Evolutionary conservation across 345 rosid genomes (phyloP), one percentile per base, ranked within the genome.

Genomic region (Durio zibethinus): DNA sequence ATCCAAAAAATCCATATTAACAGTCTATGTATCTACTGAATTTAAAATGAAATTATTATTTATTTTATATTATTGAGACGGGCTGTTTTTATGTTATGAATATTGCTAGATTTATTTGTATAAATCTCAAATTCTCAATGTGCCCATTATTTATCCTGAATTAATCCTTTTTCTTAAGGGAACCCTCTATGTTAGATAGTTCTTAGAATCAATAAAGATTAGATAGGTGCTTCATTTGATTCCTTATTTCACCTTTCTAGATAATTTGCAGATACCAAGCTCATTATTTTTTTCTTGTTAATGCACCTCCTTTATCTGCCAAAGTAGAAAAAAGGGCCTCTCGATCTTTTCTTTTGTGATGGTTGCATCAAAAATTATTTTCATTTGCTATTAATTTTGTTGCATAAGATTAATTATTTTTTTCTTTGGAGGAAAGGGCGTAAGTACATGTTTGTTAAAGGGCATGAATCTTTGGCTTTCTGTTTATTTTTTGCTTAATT

Each of bases 401-500:
- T 63, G 68, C 71, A 65, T 38, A 11, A 20, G 48, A 66, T 66
- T 38, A 66, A n/a, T n/a, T 42, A 35, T 20, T 10, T 33, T 63
- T 33, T 63, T 18, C 3, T 29, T 21, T 40, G n/a, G 29, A 5
- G 50, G 60, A n/a, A 18, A 21, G 36, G 15, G 14, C 48, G 25
- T 45, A 21, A 43, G 18, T 20, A 43, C 54, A 29, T 48, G 59
- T 48, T n/a, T 70, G 74, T 27, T 70, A 15, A 9, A 27, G 48
- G 74, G 43, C 10, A 48, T 50, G 60, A 20, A 40, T 62, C n/a
- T 45, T 54, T 60, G 8, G 65, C 40, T 36, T 67, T 57, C 18
- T 79, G 33, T n/a, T 47, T 60, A 21, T 75, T 69, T 48, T 35
- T 67, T 43, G 42, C 67, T 75, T 71, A 25, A 73, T 45, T 54